phyloP scores from a whole-genome alignment of 805 yeast species.

The Hanseniaspora clermontiae region DNA sequence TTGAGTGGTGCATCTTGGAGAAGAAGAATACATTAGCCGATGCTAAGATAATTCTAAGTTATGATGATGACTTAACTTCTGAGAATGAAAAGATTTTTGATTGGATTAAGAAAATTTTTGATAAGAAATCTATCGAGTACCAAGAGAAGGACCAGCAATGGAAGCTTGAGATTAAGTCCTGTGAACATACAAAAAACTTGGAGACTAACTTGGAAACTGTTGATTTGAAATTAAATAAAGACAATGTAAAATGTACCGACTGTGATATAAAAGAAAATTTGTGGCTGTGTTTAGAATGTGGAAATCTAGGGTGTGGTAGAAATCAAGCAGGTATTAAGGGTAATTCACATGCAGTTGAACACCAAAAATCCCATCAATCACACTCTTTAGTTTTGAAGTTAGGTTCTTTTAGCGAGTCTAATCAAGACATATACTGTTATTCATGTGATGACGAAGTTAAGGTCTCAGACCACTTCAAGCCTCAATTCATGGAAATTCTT shows the following conservation, averaged over 20 bases:
- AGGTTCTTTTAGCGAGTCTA: conserved; percentile 70
- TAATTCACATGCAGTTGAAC: conserved; percentile 75
- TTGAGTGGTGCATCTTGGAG: conserved; percentile 21
- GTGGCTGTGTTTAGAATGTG: conserved; percentile 90
- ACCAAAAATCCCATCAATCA: conserved; percentile 37
- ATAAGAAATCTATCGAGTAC: conserved; percentile 22
- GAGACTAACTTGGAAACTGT: conserved; percentile 24
- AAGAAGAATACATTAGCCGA: conserved; percentile 3
- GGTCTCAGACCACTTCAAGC: conserved; percentile 39
- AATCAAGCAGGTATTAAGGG: conserved; percentile 92
- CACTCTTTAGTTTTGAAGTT: conserved; percentile 84
- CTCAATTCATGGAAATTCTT: conserved; percentile 27
- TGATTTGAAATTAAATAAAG: conserved; percentile 15
- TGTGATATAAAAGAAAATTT: conserved; percentile 65
- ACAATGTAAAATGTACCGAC: conserved; percentile 36
- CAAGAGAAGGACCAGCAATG: conserved; percentile 68
- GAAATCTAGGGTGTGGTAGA: conserved; percentile 87
- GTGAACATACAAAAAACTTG: conserved; percentile 59
- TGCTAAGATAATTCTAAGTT: background rate
- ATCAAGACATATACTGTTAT: conserved; percentile 77
- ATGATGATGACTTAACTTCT: conserved; percentile 13
- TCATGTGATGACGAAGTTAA: conserved; percentile 77
- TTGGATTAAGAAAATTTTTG: conserved; percentile 20
- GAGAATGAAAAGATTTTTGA: background rate
- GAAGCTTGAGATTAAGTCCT: conserved; percentile 77